Conservation (phyloP, 805 yeast species). For the Wickerhamomyces sydowiorum region DNA sequence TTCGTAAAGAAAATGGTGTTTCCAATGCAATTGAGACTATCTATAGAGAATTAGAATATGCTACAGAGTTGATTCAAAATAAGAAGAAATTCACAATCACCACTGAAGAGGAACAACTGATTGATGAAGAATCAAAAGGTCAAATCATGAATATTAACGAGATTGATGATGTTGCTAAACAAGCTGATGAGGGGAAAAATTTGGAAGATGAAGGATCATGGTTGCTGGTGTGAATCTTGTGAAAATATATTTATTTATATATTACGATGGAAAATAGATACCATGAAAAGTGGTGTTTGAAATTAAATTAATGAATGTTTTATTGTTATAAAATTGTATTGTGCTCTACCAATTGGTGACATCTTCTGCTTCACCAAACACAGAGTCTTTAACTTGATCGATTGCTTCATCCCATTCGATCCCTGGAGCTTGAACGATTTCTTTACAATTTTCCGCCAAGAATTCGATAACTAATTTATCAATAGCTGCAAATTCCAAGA, state of each 20-base stretch:
- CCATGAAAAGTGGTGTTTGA: background rate
- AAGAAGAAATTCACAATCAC: slow-evolving; percentile 29
- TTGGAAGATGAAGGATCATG: slow-evolving; percentile 11
- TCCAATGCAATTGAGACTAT: slow-evolving; percentile 66
- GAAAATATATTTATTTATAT: background rate
- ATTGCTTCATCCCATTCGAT: slow-evolving; percentile 40
- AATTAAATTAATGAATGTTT: too few species aligned
- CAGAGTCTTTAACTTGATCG: slow-evolving; percentile 46
- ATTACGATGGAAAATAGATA: too few species aligned
- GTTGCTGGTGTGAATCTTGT: slow-evolving; percentile 9
- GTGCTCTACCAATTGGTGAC: slow-evolving; percentile 77
- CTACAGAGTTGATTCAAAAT: slow-evolving; percentile 47
- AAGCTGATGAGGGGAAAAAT: slow-evolving; percentile 5
- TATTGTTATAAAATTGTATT: background rate
- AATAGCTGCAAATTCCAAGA: slow-evolving; percentile 81
- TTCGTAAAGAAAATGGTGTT: slow-evolving; percentile 78
- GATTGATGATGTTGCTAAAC: slow-evolving; percentile 1
- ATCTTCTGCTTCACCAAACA: slow-evolving; percentile 93
- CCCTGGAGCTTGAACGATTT: slow-evolving; percentile 44
- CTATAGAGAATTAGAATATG: slow-evolving; percentile 77
- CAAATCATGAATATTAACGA: slow-evolving; percentile 3
- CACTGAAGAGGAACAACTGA: slow-evolving; percentile 10
- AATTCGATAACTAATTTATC: slow-evolving; percentile 67
- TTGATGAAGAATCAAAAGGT: slow-evolving; percentile 6
- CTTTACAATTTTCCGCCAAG: slow-evolving; percentile 50